Base-by-base conservation (phyloP, 2,329 filamentous ascomycete genomes). In the Ceratocystis ficicola region DNA sequence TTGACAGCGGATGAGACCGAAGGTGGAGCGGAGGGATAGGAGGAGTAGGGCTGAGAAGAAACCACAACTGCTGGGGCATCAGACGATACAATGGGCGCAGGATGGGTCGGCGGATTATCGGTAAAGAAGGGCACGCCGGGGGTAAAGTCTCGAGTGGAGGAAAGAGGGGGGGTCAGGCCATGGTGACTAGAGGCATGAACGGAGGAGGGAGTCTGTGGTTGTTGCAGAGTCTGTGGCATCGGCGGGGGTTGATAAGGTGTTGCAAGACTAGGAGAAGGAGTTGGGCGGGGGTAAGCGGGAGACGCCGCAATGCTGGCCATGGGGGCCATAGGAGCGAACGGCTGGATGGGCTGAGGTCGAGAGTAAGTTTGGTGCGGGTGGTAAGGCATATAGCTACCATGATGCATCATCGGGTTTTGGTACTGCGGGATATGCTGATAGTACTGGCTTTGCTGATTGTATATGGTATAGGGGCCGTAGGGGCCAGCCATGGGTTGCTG, bases 201-300 rank as follows among this genome's bases (percentile, higher is more conserved):
- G 17, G 82, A 83, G 3, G 80, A 80, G 3, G 81, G 81, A 8
- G 82, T 82, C 41, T 79, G 78, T 22, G 80, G 75, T 66, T 75
- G 75, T 30, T 52, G 64, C 50, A 77, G 72, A 20, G 78, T 74
- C 65, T 76, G 73, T 30, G 78, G 75, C 20, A 74, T 73, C 36
- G 76, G 74, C 72, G 83, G 76, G 72, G 81, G 76, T 72, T 84
- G 80, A 75, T 84, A 80, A 69, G 86, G 76, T 66, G 84, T 79
- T 65, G 81, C 78, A 73, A 83, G 74, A 62, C 76, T 78, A n/a
- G 82, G 80, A 63, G 81, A 82, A 41, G 81, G 78, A 76, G 70
- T 75, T 71, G 78, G 76, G 55, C 79, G 77, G 64, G 79, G 71
- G 72, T 82, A 46, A 28, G 44, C 61, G 41, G 44, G 41, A 25